Evolutionary conservation across 2,329 filamentous ascomycete genomes (phyloP), one percentile per base, ranked within the genome.

Genomic region (Botrytis hyacinthi): DNA sequence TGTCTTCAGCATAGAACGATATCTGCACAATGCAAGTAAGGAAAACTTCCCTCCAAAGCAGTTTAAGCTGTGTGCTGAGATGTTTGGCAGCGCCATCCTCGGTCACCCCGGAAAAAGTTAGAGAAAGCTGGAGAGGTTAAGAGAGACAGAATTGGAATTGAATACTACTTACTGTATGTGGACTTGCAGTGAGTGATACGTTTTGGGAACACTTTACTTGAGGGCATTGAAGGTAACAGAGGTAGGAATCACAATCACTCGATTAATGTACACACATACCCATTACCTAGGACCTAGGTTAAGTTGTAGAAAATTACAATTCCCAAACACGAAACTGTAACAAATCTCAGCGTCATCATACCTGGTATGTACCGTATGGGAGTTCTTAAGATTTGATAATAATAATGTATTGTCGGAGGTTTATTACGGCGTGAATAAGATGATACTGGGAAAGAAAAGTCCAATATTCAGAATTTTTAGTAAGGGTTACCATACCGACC

Each of bases 51-150:
- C 32, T 48, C 29, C 63, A 63, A 42, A 42, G 37, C 60, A 42
- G 60, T 63, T 40, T 40, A 20, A 42, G 60, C 32, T n/a, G 42
- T 46, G 68, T 54, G 44, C 62, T 46, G 22, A 46, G 22, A 29
- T 8, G n/a, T 44, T 70, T 62, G 32, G 54, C 54, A 46, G 57
- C 68, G 68, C 68, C 44, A 44, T 70, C 68, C 40, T 70, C 68
- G 68, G 68, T 9, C 40, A 62, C 59, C 16, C 54, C 68, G 68
- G 68, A 35, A 62, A 54, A 62, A 62, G 29, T 16, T 61, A 62
- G 9, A 70, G 37, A 40, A 54, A 54, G 48, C 48, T 54, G 48
- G n/a, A 70, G 57, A 37, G 67, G 67, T 26, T 6, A 18, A 32
- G 20, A 32, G 22, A 48, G 54, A 46, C 37, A 44, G 40, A 59